Evolutionary conservation across 257 asterid species (phyloP).

Genomic region (Handroanthus guayacan): DNA sequence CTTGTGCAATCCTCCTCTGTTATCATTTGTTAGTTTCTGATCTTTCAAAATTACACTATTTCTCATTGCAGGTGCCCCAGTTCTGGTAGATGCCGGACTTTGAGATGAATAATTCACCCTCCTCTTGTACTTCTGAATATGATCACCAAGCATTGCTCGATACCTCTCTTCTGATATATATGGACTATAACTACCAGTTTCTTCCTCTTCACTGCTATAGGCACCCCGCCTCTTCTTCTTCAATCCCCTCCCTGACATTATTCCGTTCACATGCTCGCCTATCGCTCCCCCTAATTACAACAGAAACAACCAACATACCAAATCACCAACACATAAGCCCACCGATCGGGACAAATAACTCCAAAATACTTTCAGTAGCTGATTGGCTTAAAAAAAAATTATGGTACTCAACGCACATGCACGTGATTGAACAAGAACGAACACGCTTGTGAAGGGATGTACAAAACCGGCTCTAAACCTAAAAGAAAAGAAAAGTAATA

Average conservation of each 20-base stretch:
- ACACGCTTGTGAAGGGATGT: background rate
- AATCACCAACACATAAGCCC: slow-evolving; percentile 6
- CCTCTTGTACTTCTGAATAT: slow-evolving; percentile 84
- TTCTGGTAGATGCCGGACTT: slow-evolving; percentile 56
- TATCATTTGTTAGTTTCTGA: slow-evolving; percentile 62
- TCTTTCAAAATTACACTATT: slow-evolving; percentile 63
- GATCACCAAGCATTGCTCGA: slow-evolving; percentile 97
- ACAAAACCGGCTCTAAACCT: slow-evolving; percentile 21
- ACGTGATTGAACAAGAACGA: slow-evolving; percentile 20
- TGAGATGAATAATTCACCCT: slow-evolving; percentile 67
- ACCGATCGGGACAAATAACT: slow-evolving; percentile 19
- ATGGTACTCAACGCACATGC: slow-evolving; percentile 28
- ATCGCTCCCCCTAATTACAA: slow-evolving; percentile 56
- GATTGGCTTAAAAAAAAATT: slow-evolving; percentile 18
- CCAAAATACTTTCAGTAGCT: slow-evolving; percentile 25
- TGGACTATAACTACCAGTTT: slow-evolving; percentile 63
- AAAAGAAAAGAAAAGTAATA: slow-evolving; percentile 1
- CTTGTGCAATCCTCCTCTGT: slow-evolving; percentile 65
- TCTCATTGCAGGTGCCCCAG: slow-evolving; percentile 50
- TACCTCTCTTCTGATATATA: slow-evolving; percentile 85
- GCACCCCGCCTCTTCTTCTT: slow-evolving; percentile 78
- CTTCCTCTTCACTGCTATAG: slow-evolving; percentile 83
- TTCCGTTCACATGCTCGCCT: slow-evolving; percentile 64
- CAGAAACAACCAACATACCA: slow-evolving; percentile 31
- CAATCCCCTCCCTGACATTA: slow-evolving; percentile 65